phyloP scores from a whole-genome alignment of 495 filamentous ascomycete genomes.

The Aspergillus coremiiformis region DNA sequence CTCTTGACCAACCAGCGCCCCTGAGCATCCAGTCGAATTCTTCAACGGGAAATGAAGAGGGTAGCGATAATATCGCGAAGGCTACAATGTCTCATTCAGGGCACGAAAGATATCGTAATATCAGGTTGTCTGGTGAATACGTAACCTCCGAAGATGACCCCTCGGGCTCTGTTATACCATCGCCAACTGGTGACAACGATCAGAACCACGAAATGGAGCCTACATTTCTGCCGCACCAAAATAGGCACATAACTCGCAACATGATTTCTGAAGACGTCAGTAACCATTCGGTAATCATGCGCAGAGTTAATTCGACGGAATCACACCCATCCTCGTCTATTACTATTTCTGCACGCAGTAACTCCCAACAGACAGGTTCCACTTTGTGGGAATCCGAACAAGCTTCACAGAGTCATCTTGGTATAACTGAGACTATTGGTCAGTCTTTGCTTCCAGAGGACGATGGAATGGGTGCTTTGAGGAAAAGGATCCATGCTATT shows the following conservation, averaged over 20 bases:
- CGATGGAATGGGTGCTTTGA: constrained; percentile 77
- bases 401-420: constrained; percentile 5
- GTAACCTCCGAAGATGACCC: constrained; percentile 20
- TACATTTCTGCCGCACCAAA: background rate
- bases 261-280: background rate
- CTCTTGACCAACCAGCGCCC: constrained; percentile 11
- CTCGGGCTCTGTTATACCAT: constrained; percentile 18
- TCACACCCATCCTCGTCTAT: background rate
- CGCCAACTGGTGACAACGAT: constrained; percentile 25
- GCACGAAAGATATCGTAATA: constrained; percentile 9
- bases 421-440: constrained; percentile 13
- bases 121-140: constrained; percentile 11
- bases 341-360: background rate
- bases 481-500: constrained; percentile 72
- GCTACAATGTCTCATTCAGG: constrained; percentile 5
- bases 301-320: background rate
- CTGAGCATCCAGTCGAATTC: constrained; percentile 13
- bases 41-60: background rate
- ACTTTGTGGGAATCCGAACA: background rate
- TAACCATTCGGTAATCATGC: background rate
- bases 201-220: constrained; percentile 17
- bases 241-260: background rate
- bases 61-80: constrained; percentile 2
- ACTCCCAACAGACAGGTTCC: background rate
- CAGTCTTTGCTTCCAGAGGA: constrained; percentile 66